A percentile compares a stretch with the other conserved stretches of the same genome.
phyloP scores from a whole-genome alignment of 441 rosid species.

The Francoa sonchifolia region DNA sequence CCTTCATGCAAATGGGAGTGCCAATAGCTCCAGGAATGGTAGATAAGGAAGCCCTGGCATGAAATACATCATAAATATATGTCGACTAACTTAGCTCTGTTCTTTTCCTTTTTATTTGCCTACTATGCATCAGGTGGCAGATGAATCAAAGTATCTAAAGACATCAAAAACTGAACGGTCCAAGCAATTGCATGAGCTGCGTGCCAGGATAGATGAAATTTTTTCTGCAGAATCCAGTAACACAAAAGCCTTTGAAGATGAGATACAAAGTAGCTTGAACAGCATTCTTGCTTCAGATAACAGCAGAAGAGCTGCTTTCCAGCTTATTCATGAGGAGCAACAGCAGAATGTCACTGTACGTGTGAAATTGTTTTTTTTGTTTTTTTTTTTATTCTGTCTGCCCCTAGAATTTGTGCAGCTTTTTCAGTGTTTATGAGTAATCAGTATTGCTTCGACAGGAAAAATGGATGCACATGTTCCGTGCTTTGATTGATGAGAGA shows the following conservation, averaged over 20 bases:
- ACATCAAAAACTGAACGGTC: constrained; percentile 55
- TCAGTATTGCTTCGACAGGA: constrained; percentile 34
- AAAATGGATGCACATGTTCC: constrained; percentile 96
- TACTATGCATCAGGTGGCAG: constrained; percentile 38
- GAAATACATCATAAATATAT: background rate
- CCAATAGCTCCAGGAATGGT: no score
- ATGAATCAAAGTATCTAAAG: constrained; percentile 71
- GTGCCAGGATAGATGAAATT: constrained; percentile 52
- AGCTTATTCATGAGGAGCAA: constrained; percentile 68
- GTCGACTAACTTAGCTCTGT: background rate
- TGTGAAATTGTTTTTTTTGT: constrained; percentile 10
- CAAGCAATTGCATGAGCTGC: constrained; percentile 61
- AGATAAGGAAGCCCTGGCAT: no score
- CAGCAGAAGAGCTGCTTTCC: constrained; percentile 59
- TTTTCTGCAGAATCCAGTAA: constrained; percentile 37
- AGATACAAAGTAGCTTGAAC: constrained; percentile 49
- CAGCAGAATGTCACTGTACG: constrained; percentile 85
- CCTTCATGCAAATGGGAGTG: no score
- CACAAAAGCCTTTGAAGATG: constrained; percentile 75
- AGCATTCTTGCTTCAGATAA: constrained; percentile 72
- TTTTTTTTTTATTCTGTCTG: constrained; percentile 2
- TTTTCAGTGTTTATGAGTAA: constrained; percentile 8
- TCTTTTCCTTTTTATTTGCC: background rate
- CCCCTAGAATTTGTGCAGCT: no score
- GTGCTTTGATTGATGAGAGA: constrained; percentile 89